A percentile compares a stretch with the other conserved stretches of the same genome.
phyloP scores from a whole-genome alignment of 2,329 filamentous ascomycete genomes.

The Monilinia polystroma region DNA sequence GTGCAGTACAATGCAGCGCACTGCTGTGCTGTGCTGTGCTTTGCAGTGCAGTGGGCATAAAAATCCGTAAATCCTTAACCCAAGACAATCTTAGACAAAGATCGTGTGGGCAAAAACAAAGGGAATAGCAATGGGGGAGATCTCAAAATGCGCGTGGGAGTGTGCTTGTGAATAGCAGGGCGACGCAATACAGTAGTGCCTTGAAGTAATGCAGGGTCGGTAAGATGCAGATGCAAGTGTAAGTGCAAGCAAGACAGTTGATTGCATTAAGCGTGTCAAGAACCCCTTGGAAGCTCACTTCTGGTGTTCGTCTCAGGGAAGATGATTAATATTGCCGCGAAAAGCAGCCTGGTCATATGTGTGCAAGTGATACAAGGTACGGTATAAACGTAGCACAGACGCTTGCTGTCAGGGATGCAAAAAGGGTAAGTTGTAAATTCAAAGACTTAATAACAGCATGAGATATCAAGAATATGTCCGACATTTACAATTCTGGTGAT shows the following conservation, averaged over 20 bases:
- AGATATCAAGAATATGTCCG: conserved; percentile 7
- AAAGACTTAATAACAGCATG: conserved; percentile 4
- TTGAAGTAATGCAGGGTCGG: conserved; percentile 13
- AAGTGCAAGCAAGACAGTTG: conserved; percentile 4
- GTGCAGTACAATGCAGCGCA: not conserved
- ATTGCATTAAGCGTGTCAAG: conserved; percentile 13
- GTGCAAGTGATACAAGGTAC: not conserved
- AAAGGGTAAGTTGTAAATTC: not conserved
- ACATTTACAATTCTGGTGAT: conserved; percentile 9
- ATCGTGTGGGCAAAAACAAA: conserved; percentile 16
- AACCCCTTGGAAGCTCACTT: not conserved
- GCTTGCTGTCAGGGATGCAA: conserved; percentile 2
- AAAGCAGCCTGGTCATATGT: not conserved
- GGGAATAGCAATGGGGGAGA: conserved; percentile 8
- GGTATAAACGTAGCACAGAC: not conserved
- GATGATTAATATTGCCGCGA: conserved; percentile 8
- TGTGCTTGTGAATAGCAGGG: conserved; percentile 1
- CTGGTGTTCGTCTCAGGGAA: not conserved
- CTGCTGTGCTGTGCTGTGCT: too few relatives aligned
- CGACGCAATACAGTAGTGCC: not conserved
- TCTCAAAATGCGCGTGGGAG: conserved; percentile 13
- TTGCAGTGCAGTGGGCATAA: not conserved
- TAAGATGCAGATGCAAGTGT: conserved; percentile 4
- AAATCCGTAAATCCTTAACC: not conserved
- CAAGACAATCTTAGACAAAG: conserved; percentile 18